Conservation (phyloP, 306 rosid genomes). For the Leucaena leucocephala region DNA sequence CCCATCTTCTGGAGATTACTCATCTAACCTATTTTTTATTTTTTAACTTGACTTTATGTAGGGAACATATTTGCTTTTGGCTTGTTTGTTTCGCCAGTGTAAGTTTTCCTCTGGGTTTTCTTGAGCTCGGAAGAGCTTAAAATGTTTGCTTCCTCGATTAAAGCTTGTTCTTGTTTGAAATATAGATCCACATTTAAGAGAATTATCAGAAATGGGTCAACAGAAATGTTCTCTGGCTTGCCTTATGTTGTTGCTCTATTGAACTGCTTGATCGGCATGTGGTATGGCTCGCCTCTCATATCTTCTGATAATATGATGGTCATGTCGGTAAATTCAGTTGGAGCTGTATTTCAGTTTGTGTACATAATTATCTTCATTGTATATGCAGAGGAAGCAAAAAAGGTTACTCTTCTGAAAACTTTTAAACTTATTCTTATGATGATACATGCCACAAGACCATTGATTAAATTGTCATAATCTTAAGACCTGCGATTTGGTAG, state of each 20-base stretch:
- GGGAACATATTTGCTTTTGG: conserved; percentile 88
- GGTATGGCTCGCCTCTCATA: conserved; percentile 77
- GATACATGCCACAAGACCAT: conserved; percentile 13
- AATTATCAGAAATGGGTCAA: conserved; percentile 65
- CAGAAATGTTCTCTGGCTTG: conserved; percentile 84
- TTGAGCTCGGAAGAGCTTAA: conserved; percentile 17
- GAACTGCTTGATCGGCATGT: conserved; percentile 74
- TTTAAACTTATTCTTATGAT: conserved; percentile 19
- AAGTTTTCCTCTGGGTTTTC: conserved; percentile 43
- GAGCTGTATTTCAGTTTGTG: conserved; percentile 73
- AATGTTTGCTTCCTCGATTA: conserved; percentile 28
- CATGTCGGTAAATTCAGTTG: conserved; percentile 69
- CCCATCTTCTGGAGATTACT: conserved; percentile 6
- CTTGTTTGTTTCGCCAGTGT: conserved; percentile 81
- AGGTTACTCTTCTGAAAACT: conserved; percentile 48
- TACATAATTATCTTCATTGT: conserved; percentile 60
- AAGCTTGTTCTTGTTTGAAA: conserved; percentile 31
- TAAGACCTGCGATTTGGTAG: conserved; percentile 45
- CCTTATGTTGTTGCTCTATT: conserved; percentile 77
- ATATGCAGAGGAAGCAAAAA: conserved; percentile 53
- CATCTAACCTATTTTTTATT: not conserved
- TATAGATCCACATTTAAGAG: conserved; percentile 79
- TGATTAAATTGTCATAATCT: conserved; percentile 17
- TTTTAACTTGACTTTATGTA: conserved; percentile 38
- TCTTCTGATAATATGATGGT: conserved; percentile 65